Percentiles rank a stretch among this genome's conserved stretches.
These are phyloP conservation scores for Noccaea caerulescens DNA, from an alignment of 345 rosid genomes.

Conservation along the genomic window DNA sequence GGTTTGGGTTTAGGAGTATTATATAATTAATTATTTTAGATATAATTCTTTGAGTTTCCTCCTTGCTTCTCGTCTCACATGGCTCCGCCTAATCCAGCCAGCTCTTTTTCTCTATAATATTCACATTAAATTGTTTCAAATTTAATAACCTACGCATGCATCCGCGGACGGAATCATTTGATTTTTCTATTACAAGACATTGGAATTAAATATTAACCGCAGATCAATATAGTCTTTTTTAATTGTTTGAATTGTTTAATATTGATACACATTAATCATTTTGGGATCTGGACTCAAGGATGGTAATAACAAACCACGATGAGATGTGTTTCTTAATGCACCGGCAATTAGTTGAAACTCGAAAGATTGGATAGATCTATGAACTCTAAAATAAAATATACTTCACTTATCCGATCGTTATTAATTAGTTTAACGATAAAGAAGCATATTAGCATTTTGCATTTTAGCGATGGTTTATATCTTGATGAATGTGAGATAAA, in stretches of 20 bases:
- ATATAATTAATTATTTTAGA: conserved; percentile 6
- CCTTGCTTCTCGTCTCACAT: conserved; percentile 41
- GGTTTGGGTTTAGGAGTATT: background rate
- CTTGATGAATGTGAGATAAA: background rate
- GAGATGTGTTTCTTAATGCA: conserved; percentile 43
- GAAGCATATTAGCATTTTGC: background rate
- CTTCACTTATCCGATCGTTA: conserved; percentile 19
- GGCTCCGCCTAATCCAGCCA: conserved; percentile 47
- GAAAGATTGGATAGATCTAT: conserved; percentile 36
- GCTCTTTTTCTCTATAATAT: conserved; percentile 26
- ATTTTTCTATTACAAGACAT: conserved; percentile 27
- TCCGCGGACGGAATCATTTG: conserved; percentile 41
- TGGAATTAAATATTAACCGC: conserved; percentile 27
- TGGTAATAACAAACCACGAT: conserved; percentile 34
- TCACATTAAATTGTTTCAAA: conserved; percentile 9
- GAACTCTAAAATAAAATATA: conserved; percentile 20
- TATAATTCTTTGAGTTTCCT: conserved; percentile 26
- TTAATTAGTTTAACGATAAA: background rate
- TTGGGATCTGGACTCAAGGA: conserved; percentile 40
- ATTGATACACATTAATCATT: conserved; percentile 21
- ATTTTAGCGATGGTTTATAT: background rate
- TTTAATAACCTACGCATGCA: conserved; percentile 46
- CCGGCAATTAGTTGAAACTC: conserved; percentile 37
- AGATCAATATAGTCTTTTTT: conserved; percentile 11
- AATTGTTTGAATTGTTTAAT: conserved; percentile 18